Percentiles rank a stretch among this genome's conserved stretches.
These are phyloP conservation scores for Pseudocercospora cruenta DNA, from an alignment of 2,329 filamentous ascomycete species.

Conservation along the genomic window DNA sequence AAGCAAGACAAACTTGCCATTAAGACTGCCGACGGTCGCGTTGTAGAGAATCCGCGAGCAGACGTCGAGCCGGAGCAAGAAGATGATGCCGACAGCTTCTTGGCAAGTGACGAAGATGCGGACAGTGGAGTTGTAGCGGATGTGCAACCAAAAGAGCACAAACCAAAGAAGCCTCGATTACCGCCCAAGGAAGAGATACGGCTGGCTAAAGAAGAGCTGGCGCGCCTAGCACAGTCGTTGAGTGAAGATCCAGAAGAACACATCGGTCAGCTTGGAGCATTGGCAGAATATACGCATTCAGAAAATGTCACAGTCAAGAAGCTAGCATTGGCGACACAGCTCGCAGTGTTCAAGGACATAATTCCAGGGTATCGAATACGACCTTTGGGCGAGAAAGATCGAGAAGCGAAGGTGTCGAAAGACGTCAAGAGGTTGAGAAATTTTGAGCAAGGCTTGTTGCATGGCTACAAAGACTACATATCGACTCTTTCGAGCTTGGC, in stretches of 20 bases:
- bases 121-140: conserved; percentile 53
- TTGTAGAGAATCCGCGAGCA: conserved; percentile 56
- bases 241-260: conserved; percentile 96
- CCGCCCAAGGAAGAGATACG: conserved; percentile 78
- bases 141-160: conserved; percentile 47
- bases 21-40: conserved; percentile 76
- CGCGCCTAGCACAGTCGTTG: conserved; percentile 75
- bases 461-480: conserved; percentile 83
- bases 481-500: conserved; percentile 72
- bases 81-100: conserved; percentile 66
- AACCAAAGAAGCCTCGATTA: conserved; percentile 63
- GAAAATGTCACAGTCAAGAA: conserved; percentile 77
- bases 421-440: conserved; percentile 80
- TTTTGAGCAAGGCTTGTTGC: conserved; percentile 86
- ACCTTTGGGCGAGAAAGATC: conserved; percentile 72
- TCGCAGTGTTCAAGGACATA: conserved; percentile 90
- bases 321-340: conserved; percentile 81
- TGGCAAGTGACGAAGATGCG: conserved; percentile 57
- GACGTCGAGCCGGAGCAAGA: conserved; percentile 49
- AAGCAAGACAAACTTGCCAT: conserved; percentile 81
- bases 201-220: conserved; percentile 89
- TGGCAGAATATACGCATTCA: conserved; percentile 74
- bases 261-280: conserved; percentile 73
- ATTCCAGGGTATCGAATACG: conserved; percentile 97
- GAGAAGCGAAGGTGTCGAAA: conserved; percentile 82